These are phyloP conservation scores for Ogataea henricii DNA, from an alignment of 805 yeast species.

Conservation along the genomic window DNA sequence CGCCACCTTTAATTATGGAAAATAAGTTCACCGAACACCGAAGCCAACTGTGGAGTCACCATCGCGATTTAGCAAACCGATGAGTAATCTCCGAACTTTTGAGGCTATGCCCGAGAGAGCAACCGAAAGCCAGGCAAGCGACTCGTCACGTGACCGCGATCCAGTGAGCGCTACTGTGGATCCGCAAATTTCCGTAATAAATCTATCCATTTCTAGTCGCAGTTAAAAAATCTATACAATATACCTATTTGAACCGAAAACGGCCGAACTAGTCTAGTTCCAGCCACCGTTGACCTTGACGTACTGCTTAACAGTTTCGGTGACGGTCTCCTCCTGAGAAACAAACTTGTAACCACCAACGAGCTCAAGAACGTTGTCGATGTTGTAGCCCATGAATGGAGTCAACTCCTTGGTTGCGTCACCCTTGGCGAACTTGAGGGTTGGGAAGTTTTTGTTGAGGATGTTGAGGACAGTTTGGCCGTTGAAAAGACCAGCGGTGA, in stretches of 20 bases:
- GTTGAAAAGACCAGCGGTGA: slow-evolving; percentile 11
- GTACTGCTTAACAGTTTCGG: slow-evolving; percentile 43
- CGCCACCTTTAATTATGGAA: not conserved
- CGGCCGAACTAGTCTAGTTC: not conserved
- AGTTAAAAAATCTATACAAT: not conserved
- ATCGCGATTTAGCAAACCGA: too few species aligned
- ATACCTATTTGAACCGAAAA: too few species aligned
- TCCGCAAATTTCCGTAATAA: too few species aligned
- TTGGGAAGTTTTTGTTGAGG: slow-evolving; percentile 42
- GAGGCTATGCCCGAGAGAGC: too few species aligned
- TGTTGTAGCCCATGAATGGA: slow-evolving; percentile 13
- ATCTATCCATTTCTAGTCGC: too few species aligned
- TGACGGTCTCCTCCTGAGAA: slow-evolving; percentile 39
- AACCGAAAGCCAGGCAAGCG: too few species aligned
- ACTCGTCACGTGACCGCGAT: too few species aligned
- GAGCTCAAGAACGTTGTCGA: slow-evolving; percentile 1
- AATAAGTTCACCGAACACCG: too few species aligned
- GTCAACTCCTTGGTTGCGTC: slow-evolving; percentile 7
- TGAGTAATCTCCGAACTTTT: too few species aligned
- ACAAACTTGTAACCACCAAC: slow-evolving; percentile 39
- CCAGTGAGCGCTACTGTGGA: too few species aligned
- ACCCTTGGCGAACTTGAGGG: slow-evolving; percentile 39
- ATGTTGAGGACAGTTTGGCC: slow-evolving; percentile 19
- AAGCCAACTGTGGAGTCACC: too few species aligned
- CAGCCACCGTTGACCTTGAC: slow-evolving; percentile 11